Percentiles rank a stretch among this genome's conserved stretches.
Evolutionary conservation across 495 filamentous ascomycete genomes (phyloP).

Genomic region (Neurospora discreta): DNA sequence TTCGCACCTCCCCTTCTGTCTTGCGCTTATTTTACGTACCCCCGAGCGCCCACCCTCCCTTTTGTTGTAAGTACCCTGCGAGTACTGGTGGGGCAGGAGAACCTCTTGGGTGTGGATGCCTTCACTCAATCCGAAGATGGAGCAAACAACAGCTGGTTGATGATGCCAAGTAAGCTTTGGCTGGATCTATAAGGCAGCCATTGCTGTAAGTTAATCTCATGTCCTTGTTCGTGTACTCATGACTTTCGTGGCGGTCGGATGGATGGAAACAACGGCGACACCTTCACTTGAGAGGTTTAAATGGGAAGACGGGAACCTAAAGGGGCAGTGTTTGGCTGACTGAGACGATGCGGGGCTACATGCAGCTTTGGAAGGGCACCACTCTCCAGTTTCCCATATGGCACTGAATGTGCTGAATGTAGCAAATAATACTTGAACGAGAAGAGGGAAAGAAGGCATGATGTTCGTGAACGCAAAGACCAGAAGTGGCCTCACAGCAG

Average conservation of each 20-base stretch:
- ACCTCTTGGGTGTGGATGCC: not conserved
- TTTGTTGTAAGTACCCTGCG: not conserved
- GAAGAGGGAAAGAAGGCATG: not conserved
- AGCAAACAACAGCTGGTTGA: not conserved
- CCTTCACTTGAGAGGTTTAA: not conserved
- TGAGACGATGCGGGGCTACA: constrained; percentile 8
- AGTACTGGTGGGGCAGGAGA: not conserved
- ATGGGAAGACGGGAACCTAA: not conserved
- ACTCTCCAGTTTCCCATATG: not conserved
- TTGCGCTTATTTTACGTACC: not conserved
- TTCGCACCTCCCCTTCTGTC: not conserved
- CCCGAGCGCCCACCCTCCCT: not conserved
- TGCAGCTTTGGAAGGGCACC: constrained; percentile 2
- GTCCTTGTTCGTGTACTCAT: not conserved
- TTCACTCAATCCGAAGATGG: not conserved
- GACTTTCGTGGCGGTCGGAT: not conserved
- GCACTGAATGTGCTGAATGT: not conserved
- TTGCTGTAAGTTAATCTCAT: not conserved
- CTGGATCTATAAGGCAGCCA: not conserved
- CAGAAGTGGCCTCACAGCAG: no score
- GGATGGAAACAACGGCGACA: not conserved
- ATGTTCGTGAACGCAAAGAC: not conserved
- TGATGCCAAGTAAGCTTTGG: not conserved
- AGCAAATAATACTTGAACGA: not conserved
- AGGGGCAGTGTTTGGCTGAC: not conserved